Percentiles rank a stretch among this genome's conserved stretches.
Conservation (phyloP, 2,329 filamentous ascomycete species). For the Ascochyta pisi region DNA sequence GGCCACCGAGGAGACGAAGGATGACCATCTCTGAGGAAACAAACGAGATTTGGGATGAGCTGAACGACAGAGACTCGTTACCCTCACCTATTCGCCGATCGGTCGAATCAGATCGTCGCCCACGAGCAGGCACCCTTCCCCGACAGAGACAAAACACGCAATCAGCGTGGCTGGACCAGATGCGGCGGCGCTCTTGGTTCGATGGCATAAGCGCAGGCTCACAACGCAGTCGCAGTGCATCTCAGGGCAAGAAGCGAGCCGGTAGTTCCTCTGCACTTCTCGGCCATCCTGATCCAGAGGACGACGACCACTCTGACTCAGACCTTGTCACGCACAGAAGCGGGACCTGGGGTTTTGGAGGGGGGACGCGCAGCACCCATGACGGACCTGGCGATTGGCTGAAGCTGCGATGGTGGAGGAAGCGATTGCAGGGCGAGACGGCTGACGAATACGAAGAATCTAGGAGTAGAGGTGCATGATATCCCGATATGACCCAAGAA, state of each 20-base stretch:
- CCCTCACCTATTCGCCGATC: slow-evolving; percentile 41
- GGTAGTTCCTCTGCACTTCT: slow-evolving; percentile 33
- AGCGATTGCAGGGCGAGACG: slow-evolving; percentile 42
- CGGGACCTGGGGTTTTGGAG: slow-evolving; percentile 37
- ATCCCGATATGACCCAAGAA: slow-evolving; percentile 15
- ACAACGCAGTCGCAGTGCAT: slow-evolving; percentile 33
- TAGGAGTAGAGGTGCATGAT: slow-evolving; percentile 21
- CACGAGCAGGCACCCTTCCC: slow-evolving; percentile 44
- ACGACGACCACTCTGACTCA: slow-evolving; percentile 39
- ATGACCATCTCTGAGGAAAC: slow-evolving; percentile 69
- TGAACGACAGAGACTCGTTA: slow-evolving; percentile 67
- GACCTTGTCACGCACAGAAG: slow-evolving; percentile 31
- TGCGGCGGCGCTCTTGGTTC: slow-evolving; percentile 48
- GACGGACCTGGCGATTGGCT: slow-evolving; percentile 46
- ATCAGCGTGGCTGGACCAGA: slow-evolving; percentile 43
- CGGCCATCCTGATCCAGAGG: slow-evolving; percentile 38
- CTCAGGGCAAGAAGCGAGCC: slow-evolving; percentile 39
- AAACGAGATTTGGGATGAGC: slow-evolving; percentile 85
- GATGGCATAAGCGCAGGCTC: slow-evolving; percentile 32
- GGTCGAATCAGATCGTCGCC: slow-evolving; percentile 39
- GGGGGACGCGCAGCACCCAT: slow-evolving; percentile 27
- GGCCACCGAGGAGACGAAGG: slow-evolving; percentile 39
- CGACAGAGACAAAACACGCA: slow-evolving; percentile 37
- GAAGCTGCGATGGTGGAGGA: slow-evolving; percentile 49
- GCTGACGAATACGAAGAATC: slow-evolving; percentile 33